phyloP scores from a whole-genome alignment of 2,329 filamentous ascomycete species.

The Fusarium penzigii region DNA sequence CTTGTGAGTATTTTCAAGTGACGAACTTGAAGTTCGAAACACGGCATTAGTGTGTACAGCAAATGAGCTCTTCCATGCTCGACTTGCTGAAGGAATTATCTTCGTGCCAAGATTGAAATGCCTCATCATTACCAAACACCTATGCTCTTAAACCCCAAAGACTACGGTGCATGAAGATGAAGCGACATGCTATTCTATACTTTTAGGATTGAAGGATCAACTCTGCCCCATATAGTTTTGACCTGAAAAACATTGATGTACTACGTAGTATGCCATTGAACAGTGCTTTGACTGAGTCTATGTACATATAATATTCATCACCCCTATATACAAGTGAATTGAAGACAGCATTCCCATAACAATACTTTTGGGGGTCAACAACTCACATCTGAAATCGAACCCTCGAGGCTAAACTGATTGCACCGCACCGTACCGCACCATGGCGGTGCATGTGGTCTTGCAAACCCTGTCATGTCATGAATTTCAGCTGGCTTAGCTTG shows the following conservation, averaged over 20 bases:
- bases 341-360: not conserved
- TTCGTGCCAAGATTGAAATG: slow-evolving; percentile 55
- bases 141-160: slow-evolving; percentile 41
- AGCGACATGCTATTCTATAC: slow-evolving; percentile 34
- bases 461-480: not conserved
- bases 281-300: too few species aligned
- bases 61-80: slow-evolving; percentile 53
- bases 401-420: not conserved
- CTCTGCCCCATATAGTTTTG: not conserved
- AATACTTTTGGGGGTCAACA: not conserved
- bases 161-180: slow-evolving; percentile 57
- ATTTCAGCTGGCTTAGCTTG: not conserved
- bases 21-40: slow-evolving; percentile 17
- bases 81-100: slow-evolving; percentile 57
- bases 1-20: not conserved
- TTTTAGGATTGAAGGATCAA: not conserved
- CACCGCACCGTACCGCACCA: not conserved
- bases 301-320: too few species aligned
- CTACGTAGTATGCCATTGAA: too few species aligned
- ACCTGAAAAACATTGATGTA: not conserved
- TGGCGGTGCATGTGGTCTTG: not conserved
- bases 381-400: not conserved
- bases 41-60: slow-evolving; percentile 64
- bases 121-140: slow-evolving; percentile 62
- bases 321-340: not conserved